Percentiles rank a stretch among this genome's conserved stretches.
These are phyloP conservation scores for Rubroboletus satanas DNA, from an alignment of 768 basidiomycete species.

Conservation along the genomic window DNA sequence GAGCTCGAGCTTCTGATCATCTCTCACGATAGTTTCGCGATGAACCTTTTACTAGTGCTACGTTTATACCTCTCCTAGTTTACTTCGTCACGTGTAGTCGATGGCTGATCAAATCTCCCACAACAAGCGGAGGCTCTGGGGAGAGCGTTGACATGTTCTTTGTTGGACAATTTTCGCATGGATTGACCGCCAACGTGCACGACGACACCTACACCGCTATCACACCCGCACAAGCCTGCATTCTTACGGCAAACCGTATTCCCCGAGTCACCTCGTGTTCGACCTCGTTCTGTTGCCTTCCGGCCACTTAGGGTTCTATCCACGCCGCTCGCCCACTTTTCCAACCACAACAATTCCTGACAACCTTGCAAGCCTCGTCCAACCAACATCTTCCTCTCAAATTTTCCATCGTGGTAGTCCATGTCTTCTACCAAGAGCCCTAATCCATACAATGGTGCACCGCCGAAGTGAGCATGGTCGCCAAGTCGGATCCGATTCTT, in stretches of 20 bases:
- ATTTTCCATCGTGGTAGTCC: constrained; percentile 6
- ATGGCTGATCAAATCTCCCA: constrained; percentile 8
- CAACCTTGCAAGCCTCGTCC: background rate
- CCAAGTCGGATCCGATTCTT: background rate
- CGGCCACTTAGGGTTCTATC: background rate
- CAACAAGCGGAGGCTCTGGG: background rate
- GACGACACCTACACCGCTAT: background rate
- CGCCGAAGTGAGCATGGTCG: constrained; percentile 30
- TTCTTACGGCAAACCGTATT: background rate
- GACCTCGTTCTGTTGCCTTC: constrained; percentile 16
- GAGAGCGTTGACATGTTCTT: background rate
- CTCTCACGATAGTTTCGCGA: constrained; percentile 3
- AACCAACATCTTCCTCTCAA: background rate
- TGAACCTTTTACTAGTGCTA: background rate
- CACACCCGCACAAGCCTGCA: constrained; percentile 1
- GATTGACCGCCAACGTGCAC: background rate
- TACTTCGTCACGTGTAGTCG: constrained; percentile 9
- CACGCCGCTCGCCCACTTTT: background rate
- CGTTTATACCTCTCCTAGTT: constrained; percentile 6
- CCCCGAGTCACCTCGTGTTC: constrained; percentile 18
- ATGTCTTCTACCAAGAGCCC: constrained; percentile 36
- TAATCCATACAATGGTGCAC: constrained; percentile 31
- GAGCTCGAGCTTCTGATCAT: too few relatives aligned
- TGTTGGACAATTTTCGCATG: background rate
- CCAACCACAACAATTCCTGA: constrained; percentile 2